Base-by-base conservation (phyloP, 2,329 filamentous ascomycete species). In the Tetracladium maxilliforme region DNA sequence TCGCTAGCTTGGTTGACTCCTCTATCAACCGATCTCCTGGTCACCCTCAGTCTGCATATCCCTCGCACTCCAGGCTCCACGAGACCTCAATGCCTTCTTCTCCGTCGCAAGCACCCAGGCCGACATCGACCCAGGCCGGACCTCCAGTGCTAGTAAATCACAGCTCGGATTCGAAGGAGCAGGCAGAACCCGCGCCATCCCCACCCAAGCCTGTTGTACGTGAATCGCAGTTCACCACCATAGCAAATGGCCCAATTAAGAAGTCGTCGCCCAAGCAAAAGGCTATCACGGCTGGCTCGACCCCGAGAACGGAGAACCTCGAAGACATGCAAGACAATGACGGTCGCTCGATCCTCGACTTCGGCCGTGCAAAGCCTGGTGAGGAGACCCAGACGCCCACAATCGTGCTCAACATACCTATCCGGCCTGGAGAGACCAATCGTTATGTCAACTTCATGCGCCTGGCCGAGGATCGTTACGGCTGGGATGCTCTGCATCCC, bases 391-490 rank as follows among this genome's bases (percentile, higher is more conserved):
- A 58, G 29, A 69, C 67, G 4, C 84, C 73, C 20, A 92, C 72
- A 5, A 93, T 98, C 33, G 68, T 92, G 26, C 64, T 98, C 11
- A 74, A 79, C 28, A 75, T 98, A 29, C 72, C 80, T 1, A 64
- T 98, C 19, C 69, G 76, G 30, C 5, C 9, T 9, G 81, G 83
- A 20, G 73, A 81, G 39, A 77, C 70, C 18, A 93, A 93, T 47
- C 83, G 87, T 37, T 87, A 92, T 32, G 72, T 98, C 52, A 95
- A 95, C 48, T 94, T 95, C 36, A 86, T 87, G 42, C 81, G 83
- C 22, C 64, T 95, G 51, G 90, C 92, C 8, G 83, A 93, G 50
- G 84, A 92, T 34, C 79, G 77, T 33, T 95, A 94, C 47, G 90
- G 90, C 14, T 93, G 87, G 62, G 84, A 92, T 33, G 90, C 87